Percentiles rank a stretch among this genome's conserved stretches.
Evolutionary conservation across 768 basidiomycete genomes (phyloP).

Genomic region (Trametes cinnabarina): DNA sequence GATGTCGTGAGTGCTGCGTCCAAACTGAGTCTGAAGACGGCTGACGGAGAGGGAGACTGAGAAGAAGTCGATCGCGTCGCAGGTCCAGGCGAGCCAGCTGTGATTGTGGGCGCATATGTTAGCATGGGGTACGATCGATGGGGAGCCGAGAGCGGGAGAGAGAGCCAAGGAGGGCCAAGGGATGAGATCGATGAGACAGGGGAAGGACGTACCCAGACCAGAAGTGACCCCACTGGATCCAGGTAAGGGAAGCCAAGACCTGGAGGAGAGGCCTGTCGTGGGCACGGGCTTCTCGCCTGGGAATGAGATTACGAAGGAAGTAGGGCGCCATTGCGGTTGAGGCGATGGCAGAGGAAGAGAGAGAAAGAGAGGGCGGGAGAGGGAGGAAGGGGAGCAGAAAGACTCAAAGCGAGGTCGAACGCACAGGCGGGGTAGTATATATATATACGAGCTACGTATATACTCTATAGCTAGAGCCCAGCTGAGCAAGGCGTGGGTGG

Average conservation of each 20-base stretch:
- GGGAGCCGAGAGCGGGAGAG: background rate
- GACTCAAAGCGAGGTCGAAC: background rate
- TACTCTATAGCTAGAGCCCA: background rate
- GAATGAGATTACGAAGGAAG: slow-evolving; percentile 44
- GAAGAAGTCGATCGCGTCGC: slow-evolving; percentile 87
- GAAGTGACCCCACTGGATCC: slow-evolving; percentile 58
- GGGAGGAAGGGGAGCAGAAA: background rate
- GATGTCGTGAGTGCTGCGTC: slow-evolving; percentile 40
- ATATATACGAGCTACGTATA: background rate
- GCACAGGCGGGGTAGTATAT: background rate
- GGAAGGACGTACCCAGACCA: slow-evolving; percentile 44
- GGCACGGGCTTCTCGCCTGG: slow-evolving; percentile 37
- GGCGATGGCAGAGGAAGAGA: background rate
- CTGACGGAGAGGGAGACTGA: slow-evolving; percentile 61
- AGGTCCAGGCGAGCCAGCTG: slow-evolving; percentile 85
- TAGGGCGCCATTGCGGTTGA: slow-evolving; percentile 43
- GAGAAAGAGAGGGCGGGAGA: background rate
- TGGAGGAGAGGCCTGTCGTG: slow-evolving; percentile 41
- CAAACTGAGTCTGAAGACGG: slow-evolving; percentile 48
- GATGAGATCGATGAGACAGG: background rate
- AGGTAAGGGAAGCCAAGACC: slow-evolving; percentile 45
- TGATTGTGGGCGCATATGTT: slow-evolving; percentile 10
- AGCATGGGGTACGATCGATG: slow-evolving; percentile 1
- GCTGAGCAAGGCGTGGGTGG: background rate
- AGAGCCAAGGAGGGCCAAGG: slow-evolving; percentile 8